A percentile compares a stretch with the other conserved stretches of the same genome.
Conservation (phyloP, 306 rosid species). For the Pterocarpus macrocarpus region DNA sequence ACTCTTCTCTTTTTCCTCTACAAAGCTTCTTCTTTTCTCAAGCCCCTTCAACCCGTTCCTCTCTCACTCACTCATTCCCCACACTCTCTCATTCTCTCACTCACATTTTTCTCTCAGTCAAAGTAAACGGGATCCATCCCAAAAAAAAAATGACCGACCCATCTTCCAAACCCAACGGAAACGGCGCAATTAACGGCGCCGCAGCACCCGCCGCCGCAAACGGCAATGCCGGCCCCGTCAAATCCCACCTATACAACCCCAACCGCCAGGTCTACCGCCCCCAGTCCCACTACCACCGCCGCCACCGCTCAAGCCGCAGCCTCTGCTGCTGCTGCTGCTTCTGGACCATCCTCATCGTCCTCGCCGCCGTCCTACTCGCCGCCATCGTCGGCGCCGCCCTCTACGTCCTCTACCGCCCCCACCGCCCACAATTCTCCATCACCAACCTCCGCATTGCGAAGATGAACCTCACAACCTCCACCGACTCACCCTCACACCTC, state of each 20-base stretch:
- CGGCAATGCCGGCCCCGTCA: constrained; percentile 52
- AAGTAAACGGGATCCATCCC: neutral
- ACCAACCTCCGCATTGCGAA: constrained; percentile 80
- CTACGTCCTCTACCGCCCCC: constrained; percentile 90
- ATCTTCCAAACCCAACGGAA: constrained; percentile 63
- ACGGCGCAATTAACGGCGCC: constrained; percentile 46
- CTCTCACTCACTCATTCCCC: neutral
- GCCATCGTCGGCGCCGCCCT: constrained; percentile 81
- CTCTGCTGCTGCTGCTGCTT: constrained; percentile 95
- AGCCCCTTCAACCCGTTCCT: neutral
- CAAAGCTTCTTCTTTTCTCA: constrained; percentile 51
- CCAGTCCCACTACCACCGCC: constrained; percentile 68
- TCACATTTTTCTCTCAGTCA: neutral
- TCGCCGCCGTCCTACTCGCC: constrained; percentile 65
- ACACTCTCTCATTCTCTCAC: neutral
- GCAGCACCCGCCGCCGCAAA: constrained; percentile 45
- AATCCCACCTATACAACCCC: constrained; percentile 61
- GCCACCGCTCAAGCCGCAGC: constrained; percentile 68
- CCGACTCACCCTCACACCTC: constrained; percentile 82
- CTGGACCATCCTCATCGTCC: constrained; percentile 77
- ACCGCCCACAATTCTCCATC: constrained; percentile 86
- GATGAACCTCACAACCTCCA: constrained; percentile 74
- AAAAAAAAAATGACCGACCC: constrained; percentile 63
- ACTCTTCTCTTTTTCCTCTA: constrained; percentile 40
- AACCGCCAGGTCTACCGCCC: constrained; percentile 81